phyloP scores from a whole-genome alignment of 306 rosid genomes.

The Benincasa hispida region DNA sequence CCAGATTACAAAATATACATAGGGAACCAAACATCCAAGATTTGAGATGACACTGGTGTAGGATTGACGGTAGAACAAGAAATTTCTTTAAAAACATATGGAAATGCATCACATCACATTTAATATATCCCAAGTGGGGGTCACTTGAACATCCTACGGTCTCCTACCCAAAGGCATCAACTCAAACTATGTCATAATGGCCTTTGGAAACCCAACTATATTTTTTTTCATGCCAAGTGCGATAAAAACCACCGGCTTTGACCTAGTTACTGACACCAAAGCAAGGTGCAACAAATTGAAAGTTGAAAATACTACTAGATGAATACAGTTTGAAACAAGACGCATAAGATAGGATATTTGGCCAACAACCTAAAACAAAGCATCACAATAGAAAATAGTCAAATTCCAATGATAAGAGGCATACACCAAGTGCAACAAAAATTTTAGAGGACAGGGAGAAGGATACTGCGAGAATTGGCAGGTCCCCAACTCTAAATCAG shows the following conservation, averaged over 20 bases:
- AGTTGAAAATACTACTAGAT: neutral
- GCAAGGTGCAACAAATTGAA: neutral
- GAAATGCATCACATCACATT: too few relatives aligned
- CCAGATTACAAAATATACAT: too few relatives aligned
- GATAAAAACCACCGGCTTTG: neutral
- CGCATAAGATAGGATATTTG: neutral
- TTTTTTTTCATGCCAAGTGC: neutral
- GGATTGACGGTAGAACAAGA: too few relatives aligned
- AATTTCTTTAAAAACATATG: too few relatives aligned
- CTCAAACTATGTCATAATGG: neutral
- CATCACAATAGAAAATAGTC: neutral
- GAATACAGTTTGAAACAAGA: neutral
- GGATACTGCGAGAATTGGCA: neutral
- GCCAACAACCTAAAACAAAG: neutral
- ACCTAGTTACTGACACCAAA: neutral
- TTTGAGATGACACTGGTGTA: too few relatives aligned
- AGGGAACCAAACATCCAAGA: too few relatives aligned
- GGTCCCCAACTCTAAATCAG: neutral
- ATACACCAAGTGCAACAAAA: neutral
- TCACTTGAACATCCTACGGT: too few relatives aligned
- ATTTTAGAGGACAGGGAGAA: neutral
- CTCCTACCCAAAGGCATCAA: too few relatives aligned
- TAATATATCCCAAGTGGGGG: too few relatives aligned
- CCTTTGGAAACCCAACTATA: neutral
- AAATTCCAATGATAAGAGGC: neutral